A percentile compares a stretch with the other conserved stretches of the same genome.
phyloP scores from a whole-genome alignment of 208 protist genomes.

The Entamoeba invadens region DNA sequence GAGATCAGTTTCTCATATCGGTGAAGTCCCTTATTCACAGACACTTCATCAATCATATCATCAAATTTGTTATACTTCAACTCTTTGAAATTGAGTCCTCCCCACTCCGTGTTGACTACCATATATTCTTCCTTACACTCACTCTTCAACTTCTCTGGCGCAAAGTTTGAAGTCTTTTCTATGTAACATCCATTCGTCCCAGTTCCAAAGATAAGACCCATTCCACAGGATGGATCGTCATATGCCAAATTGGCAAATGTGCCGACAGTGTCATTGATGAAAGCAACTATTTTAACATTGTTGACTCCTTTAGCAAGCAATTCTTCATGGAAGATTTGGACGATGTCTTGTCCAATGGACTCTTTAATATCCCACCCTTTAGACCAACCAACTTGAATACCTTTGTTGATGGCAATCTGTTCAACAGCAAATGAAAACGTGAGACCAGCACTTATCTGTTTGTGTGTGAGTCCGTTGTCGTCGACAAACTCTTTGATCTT shows the following conservation, averaged over 20 bases:
- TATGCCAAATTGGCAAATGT: not conserved
- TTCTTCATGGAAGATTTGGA: not conserved
- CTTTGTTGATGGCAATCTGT: not conserved
- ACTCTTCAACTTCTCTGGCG: not conserved
- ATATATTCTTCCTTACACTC: not conserved
- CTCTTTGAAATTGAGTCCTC: not conserved
- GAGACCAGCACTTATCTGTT: not conserved
- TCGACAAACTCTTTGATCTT: not conserved
- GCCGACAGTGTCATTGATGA: not conserved
- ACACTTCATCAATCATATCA: not conserved
- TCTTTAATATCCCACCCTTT: not conserved
- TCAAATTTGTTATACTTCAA: not conserved
- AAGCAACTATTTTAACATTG: not conserved
- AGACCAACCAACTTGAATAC: not conserved
- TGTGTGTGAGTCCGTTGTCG: not conserved
- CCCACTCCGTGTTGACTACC: not conserved
- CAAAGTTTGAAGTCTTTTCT: not conserved
- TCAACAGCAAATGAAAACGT: not conserved
- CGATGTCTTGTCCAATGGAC: not conserved
- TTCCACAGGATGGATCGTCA: not conserved
- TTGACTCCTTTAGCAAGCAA: not conserved
- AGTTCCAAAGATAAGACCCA: not conserved
- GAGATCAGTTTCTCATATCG: not conserved
- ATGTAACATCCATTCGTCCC: not conserved
- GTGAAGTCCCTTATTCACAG: not conserved